Evolutionary conservation across 208 protist genomes (phyloP).

Genomic region (Leishmania amazonensis): DNA sequence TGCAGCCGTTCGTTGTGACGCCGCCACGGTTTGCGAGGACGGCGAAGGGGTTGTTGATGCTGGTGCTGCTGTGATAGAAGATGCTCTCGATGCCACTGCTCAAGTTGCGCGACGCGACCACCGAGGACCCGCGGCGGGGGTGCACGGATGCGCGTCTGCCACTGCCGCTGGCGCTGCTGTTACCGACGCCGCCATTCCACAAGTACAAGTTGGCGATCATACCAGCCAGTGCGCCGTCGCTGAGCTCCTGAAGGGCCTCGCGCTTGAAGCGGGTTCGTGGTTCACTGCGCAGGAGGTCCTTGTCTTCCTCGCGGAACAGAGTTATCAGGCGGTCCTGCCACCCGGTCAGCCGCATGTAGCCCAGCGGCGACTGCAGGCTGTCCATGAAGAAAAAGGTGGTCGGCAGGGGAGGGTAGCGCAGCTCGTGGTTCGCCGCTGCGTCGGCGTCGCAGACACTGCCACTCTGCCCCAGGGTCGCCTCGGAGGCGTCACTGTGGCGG

Average conservation of each 20-base stretch:
- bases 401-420: conserved; percentile 14
- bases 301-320: conserved; percentile 36
- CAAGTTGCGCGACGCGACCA: background rate
- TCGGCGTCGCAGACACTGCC: background rate
- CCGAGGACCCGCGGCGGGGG: conserved; percentile 18
- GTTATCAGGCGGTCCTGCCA: conserved; percentile 57
- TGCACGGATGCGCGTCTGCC: conserved; percentile 18
- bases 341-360: conserved; percentile 42
- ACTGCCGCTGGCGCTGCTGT: background rate
- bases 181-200: conserved; percentile 15
- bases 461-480: background rate
- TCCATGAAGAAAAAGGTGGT: conserved; percentile 38
- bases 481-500: background rate
- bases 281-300: conserved; percentile 38
- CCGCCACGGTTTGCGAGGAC: background rate
- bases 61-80: background rate
- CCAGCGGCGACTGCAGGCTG: conserved; percentile 41
- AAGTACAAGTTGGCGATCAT: conserved; percentile 29
- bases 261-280: conserved; percentile 36
- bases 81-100: conserved; percentile 1
- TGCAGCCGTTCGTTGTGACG: background rate
- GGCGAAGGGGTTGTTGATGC: conserved; percentile 9
- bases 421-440: conserved; percentile 15
- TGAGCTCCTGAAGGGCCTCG: conserved; percentile 39
- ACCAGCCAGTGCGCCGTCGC: conserved; percentile 24